Evolutionary conservation across 2,329 filamentous ascomycete species (phyloP), one percentile per base, ranked within the genome.

Genomic region (Cercospora canescens): DNA sequence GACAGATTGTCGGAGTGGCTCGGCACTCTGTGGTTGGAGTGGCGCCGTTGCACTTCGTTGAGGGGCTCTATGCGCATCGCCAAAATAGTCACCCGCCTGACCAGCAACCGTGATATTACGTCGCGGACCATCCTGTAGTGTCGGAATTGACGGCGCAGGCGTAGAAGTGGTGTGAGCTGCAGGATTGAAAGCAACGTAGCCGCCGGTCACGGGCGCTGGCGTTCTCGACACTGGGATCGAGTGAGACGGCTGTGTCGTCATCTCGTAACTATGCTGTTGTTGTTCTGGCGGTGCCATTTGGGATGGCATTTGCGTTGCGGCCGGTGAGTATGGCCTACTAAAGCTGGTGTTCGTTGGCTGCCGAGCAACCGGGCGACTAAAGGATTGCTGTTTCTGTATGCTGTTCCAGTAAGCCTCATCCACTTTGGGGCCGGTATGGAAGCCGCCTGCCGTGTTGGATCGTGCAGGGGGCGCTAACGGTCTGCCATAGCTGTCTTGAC

Each of bases 121-220:
- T 11, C 63, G 60, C 21, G 66, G 66, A 6, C 60, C 63, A 32
- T 56, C 41, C 6, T 65, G 63, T 12, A 63, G 4, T 16, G 28
- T 39, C 6, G 56, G 59, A 3, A 9, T 41, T 18, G 45, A 34
- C 6, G 60, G 60, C 18, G 37, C 37, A 26, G 56, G 18, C n/a
- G 56, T 37, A 18, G 63, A 64, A 30, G 48, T 34, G 34, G 57
- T 65, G 18, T 62, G 62, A 11, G 70, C 28, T 11, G 67, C 58
- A 11, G 76, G 75, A 37, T 74, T 76, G 75, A 77, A 78, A 16
- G 76, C 73, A 6, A 74, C 67, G 61, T 77, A 78, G 37, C 69
- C 69, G 35, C 70, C 68, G 6, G 52, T 39, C 45, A 60, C 62
- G 8, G 65, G 32, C 21, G 68, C 63, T 21, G 64, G 66, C 9